Evolutionary conservation across 192 early-diverging fungal species (phyloP).

Genomic region (Coemansia sp.): DNA sequence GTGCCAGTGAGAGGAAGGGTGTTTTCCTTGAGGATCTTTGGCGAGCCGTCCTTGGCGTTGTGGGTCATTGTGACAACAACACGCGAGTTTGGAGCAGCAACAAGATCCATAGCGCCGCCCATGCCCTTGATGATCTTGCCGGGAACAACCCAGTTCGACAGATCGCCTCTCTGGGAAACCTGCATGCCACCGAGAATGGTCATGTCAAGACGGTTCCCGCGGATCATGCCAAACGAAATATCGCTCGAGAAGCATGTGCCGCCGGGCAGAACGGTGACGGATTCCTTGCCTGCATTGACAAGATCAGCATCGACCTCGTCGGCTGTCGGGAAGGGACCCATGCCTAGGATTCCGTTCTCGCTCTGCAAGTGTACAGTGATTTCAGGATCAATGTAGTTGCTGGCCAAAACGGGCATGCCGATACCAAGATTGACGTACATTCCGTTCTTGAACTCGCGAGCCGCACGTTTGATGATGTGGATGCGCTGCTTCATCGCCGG

Average conservation of each 20-base stretch:
- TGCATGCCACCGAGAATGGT: conserved; percentile 78
- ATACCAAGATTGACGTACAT: conserved; percentile 77
- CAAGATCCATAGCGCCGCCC: conserved; percentile 83
- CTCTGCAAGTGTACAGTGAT: conserved; percentile 74
- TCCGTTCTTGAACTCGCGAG: conserved; percentile 75
- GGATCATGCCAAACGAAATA: conserved; percentile 80
- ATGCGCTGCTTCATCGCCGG: conserved; percentile 58
- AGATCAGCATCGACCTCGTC: conserved; percentile 75
- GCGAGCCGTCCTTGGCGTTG: conserved; percentile 63
- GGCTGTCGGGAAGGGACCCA: conserved; percentile 73
- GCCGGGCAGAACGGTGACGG: conserved; percentile 69
- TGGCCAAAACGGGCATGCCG: conserved; percentile 77
- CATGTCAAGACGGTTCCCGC: conserved; percentile 73
- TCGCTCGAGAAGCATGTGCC: conserved; percentile 72
- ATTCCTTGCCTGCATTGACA: conserved; percentile 83
- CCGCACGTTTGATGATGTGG: conserved; percentile 72
- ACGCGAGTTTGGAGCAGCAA: conserved; percentile 63
- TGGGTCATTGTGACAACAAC: conserved; percentile 79
- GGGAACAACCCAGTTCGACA: conserved; percentile 86
- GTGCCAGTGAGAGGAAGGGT: conserved; percentile 73
- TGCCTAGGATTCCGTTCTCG: conserved; percentile 80
- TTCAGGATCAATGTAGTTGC: conserved; percentile 69
- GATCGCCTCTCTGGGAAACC: conserved; percentile 72
- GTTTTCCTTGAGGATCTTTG: conserved; percentile 74
- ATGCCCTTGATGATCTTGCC: conserved; percentile 86